These are phyloP conservation scores for Epichloe elymi DNA, from an alignment of 2,329 filamentous ascomycete species.

Conservation along the genomic window DNA sequence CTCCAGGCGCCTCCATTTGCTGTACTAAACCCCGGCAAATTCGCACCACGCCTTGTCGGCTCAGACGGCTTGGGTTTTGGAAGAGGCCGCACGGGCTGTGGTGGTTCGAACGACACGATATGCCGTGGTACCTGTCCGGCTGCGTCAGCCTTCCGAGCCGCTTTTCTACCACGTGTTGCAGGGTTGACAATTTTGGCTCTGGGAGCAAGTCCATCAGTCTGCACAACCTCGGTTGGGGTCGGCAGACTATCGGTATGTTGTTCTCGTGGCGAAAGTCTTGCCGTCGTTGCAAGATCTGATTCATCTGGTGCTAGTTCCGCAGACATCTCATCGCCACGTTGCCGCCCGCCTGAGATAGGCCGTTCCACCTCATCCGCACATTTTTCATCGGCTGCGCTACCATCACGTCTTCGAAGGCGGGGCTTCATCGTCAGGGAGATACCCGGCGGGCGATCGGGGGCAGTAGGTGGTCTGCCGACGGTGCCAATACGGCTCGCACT, in stretches of 20 bases:
- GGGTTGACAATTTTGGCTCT: constrained; percentile 27
- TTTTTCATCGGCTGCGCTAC: neutral
- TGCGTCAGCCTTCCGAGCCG: constrained; percentile 37
- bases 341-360: neutral
- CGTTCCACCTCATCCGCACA: neutral
- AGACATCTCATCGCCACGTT: neutral
- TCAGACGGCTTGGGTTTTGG: neutral
- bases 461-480: constrained; percentile 1
- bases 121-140: constrained; percentile 33
- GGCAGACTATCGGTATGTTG: neutral
- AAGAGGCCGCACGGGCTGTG: constrained; percentile 6
- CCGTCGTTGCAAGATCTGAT: neutral
- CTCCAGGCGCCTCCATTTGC: constrained; percentile 54
- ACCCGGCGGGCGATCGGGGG: neutral
- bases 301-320: neutral
- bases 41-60: constrained; percentile 6
- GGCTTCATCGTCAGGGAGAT: neutral
- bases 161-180: constrained; percentile 39
- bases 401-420: neutral
- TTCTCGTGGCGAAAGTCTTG: neutral
- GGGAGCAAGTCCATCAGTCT: neutral
- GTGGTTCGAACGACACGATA: constrained; percentile 24
- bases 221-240: neutral
- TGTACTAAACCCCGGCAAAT: constrained; percentile 32
- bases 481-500: constrained; percentile 5